These are phyloP conservation scores for Venturia carpophila DNA, from an alignment of 2,329 filamentous ascomycete species.

Conservation along the genomic window DNA sequence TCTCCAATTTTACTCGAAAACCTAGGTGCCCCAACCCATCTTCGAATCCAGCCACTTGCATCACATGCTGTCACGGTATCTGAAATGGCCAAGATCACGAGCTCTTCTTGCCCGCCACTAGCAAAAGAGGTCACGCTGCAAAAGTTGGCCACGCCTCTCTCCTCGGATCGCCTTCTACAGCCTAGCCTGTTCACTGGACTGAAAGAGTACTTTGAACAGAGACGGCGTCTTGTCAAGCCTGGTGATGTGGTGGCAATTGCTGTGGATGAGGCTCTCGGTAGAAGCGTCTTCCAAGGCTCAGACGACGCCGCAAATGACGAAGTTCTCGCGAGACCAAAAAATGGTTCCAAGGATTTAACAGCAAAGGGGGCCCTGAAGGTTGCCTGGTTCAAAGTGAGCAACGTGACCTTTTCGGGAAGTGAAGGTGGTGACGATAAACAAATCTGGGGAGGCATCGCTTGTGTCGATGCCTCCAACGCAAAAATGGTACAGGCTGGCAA, in stretches of 20 bases:
- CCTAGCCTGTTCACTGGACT: slow-evolving; percentile 78
- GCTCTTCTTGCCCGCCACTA: slow-evolving; percentile 47
- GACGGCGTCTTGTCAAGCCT: slow-evolving; percentile 71
- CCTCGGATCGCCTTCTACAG: slow-evolving; percentile 77
- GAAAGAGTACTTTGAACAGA: slow-evolving; percentile 80
- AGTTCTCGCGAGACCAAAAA: slow-evolving; percentile 39
- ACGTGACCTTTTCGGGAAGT: slow-evolving; percentile 54
- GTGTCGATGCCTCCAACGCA: slow-evolving; percentile 78
- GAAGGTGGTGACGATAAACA: slow-evolving; percentile 57
- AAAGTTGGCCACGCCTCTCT: slow-evolving; percentile 81
- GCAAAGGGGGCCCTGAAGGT: slow-evolving; percentile 40
- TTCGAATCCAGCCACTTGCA: slow-evolving; percentile 67
- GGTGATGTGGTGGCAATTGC: slow-evolving; percentile 86
- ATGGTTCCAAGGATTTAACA: slow-evolving; percentile 30
- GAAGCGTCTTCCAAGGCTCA: slow-evolving; percentile 66
- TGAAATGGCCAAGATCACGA: slow-evolving; percentile 28
- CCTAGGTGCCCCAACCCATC: slow-evolving; percentile 66
- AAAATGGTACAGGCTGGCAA: slow-evolving; percentile 89
- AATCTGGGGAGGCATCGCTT: slow-evolving; percentile 77
- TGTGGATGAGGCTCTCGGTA: slow-evolving; percentile 77
- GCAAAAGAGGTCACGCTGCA: slow-evolving; percentile 77
- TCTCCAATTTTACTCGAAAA: slow-evolving; percentile 86
- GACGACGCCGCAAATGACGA: slow-evolving; percentile 64
- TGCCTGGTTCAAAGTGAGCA: slow-evolving; percentile 88
- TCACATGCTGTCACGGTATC: slow-evolving; percentile 29